Conservation (phyloP, 2,329 filamentous ascomycete species). For the Aspergillus clavatus region DNA sequence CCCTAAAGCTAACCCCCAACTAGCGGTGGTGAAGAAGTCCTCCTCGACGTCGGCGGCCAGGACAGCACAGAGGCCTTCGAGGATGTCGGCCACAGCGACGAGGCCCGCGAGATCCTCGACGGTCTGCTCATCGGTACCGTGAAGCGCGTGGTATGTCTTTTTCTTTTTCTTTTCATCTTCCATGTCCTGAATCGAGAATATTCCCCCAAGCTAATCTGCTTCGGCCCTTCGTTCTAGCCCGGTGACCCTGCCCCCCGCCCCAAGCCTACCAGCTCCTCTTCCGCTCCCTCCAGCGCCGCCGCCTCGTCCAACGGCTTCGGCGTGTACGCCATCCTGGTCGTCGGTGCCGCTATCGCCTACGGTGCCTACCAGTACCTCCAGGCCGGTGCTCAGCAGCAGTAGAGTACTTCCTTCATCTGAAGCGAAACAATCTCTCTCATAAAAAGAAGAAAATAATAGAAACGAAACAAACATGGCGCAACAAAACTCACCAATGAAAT, state of each 20-base stretch:
- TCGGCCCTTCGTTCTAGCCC: constrained; percentile 44
- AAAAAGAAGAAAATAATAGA: constrained; percentile 4
- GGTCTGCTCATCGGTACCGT: constrained; percentile 68
- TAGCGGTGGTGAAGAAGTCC: constrained; percentile 97
- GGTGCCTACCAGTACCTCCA: constrained; percentile 82
- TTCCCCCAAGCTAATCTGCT: constrained; percentile 3
- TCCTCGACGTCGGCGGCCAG: constrained; percentile 92
- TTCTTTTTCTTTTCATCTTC: too few species aligned
- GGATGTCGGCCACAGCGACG: constrained; percentile 98
- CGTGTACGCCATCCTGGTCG: constrained; percentile 73
- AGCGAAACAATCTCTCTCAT: too few species aligned
- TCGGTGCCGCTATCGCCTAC: constrained; percentile 74
- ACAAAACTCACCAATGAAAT: constrained; percentile 5
- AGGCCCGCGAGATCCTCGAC: constrained; percentile 89
- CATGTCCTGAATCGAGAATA: too few species aligned
- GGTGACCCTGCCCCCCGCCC: constrained; percentile 73
- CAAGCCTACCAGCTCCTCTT: constrained; percentile 44
- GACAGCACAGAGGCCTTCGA: constrained; percentile 98
- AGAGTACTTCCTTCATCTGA: constrained; percentile 8
- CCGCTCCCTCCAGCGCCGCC: constrained; percentile 31
- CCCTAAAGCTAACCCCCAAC: constrained; percentile 8
- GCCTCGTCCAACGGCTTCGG: constrained; percentile 57
- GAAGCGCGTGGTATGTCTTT: constrained; percentile 68
- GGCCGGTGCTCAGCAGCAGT: constrained; percentile 30
- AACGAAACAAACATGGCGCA: too few species aligned